A percentile compares a stretch with the other conserved stretches of the same genome.
phyloP scores from a whole-genome alignment of 164 flowering plant species.

The Echeveria elegans region DNA sequence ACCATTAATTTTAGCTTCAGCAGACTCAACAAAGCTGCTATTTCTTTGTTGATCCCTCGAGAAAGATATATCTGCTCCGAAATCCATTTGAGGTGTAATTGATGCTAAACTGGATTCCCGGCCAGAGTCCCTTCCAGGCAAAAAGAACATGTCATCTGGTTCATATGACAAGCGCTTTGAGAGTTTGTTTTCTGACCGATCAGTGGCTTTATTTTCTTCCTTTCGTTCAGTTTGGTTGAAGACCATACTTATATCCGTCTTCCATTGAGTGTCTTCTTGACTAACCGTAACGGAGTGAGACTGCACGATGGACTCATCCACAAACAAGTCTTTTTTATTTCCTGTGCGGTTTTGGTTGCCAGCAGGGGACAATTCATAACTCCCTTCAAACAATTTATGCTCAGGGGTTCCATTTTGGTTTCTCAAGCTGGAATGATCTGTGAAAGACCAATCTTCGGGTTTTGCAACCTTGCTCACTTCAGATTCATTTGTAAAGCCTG shows the following conservation, averaged over 20 bases:
- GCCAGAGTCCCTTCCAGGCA: slow-evolving; percentile 34
- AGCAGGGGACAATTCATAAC: slow-evolving; percentile 10
- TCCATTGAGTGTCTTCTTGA: slow-evolving; percentile 23
- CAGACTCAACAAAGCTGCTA: slow-evolving; percentile 13
- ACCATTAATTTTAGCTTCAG: slow-evolving; percentile 13
- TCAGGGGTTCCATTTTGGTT: slow-evolving; percentile 14
- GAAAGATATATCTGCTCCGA: slow-evolving; percentile 19
- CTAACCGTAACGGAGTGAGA: slow-evolving; percentile 18
- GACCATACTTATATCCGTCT: slow-evolving; percentile 37
- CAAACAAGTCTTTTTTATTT: slow-evolving; percentile 18
- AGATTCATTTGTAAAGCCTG: slow-evolving; percentile 21
- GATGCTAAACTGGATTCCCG: slow-evolving; percentile 23
- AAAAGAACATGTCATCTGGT: slow-evolving; percentile 55
- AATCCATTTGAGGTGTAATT: slow-evolving; percentile 46
- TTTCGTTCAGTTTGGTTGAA: slow-evolving; percentile 21
- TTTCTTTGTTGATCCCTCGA: slow-evolving; percentile 19
- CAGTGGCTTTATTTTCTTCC: slow-evolving; percentile 16
- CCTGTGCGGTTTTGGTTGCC: slow-evolving; percentile 10
- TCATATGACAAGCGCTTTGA: slow-evolving; percentile 20
- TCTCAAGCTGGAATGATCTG: slow-evolving; percentile 21
- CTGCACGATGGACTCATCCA: slow-evolving; percentile 51
- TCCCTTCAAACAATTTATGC: slow-evolving; percentile 20
- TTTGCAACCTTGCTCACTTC: slow-evolving; percentile 23
- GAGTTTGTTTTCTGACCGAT: slow-evolving; percentile 18
- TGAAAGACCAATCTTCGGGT: slow-evolving; percentile 42